Conservation (phyloP, 83 land plant genomes). For the Diphasiastrum complanatum region DNA sequence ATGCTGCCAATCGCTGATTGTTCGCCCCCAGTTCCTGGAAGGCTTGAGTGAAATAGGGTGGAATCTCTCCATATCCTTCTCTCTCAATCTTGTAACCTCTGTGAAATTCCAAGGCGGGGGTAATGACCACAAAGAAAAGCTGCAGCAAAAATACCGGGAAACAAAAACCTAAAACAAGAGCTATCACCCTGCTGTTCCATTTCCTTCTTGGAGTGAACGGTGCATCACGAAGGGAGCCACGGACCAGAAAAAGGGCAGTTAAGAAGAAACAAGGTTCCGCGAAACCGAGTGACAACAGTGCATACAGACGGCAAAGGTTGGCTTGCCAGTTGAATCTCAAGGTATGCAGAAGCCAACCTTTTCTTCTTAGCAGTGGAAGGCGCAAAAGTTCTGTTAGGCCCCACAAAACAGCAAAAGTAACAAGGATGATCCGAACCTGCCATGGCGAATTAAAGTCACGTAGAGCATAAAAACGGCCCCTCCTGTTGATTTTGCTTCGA, state of each 20-base stretch:
- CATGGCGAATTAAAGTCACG: slow-evolving; percentile 70
- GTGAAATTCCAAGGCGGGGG: slow-evolving; percentile 40
- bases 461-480: too few relatives aligned
- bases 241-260: slow-evolving; percentile 9
- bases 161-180: not conserved
- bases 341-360: slow-evolving; percentile 9
- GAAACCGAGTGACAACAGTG: slow-evolving; percentile 2
- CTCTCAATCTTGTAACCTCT: slow-evolving; percentile 11
- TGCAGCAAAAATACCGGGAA: not conserved
- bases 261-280: slow-evolving; percentile 17
- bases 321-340: slow-evolving; percentile 17
- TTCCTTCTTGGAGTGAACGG: slow-evolving; percentile 9
- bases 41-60: slow-evolving; percentile 31
- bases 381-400: slow-evolving; percentile 59
- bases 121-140: slow-evolving; percentile 34
- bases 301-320: slow-evolving; percentile 47
- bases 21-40: slow-evolving; percentile 5
- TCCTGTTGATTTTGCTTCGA: too few relatives aligned
- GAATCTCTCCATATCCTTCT: slow-evolving; percentile 22
- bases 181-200: slow-evolving; percentile 11
- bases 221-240: slow-evolving; percentile 7
- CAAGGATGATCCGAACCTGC: slow-evolving; percentile 60
- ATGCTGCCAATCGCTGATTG: not conserved
- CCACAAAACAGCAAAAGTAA: slow-evolving; percentile 68
- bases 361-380: slow-evolving; percentile 22